Conservation (phyloP, 1,284 basidiomycete genomes). For the Marasmius oreades region DNA sequence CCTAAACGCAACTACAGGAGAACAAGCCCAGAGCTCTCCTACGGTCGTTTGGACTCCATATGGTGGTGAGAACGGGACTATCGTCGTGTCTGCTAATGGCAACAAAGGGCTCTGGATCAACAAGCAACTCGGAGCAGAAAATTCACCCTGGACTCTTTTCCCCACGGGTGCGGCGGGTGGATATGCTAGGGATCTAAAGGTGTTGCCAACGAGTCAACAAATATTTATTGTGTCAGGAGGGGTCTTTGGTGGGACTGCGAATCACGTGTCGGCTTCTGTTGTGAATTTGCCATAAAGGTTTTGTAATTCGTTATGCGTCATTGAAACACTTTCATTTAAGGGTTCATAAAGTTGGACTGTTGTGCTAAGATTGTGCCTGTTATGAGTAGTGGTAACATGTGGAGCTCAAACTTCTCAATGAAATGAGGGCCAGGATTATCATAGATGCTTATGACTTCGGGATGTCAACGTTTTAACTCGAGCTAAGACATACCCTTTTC, state of each 20-base stretch:
- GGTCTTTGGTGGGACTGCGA: conserved; percentile 12
- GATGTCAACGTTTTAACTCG: too few species aligned
- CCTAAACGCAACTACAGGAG: conserved; percentile 21
- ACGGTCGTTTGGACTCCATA: conserved; percentile 27
- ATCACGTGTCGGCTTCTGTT: background rate
- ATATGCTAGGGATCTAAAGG: conserved; percentile 14
- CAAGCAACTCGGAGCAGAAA: conserved; percentile 14
- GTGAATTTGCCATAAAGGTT: background rate
- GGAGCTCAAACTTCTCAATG: too few species aligned
- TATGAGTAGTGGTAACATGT: too few species aligned
- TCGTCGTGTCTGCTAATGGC: conserved; percentile 27
- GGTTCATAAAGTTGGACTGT: too few species aligned
- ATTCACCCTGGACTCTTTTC: conserved; percentile 15
- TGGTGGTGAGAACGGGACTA: conserved; percentile 26
- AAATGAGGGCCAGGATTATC: too few species aligned
- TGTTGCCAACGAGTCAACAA: conserved; percentile 12
- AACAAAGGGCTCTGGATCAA: conserved; percentile 18
- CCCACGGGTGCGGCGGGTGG: conserved; percentile 10
- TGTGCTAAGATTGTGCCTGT: too few species aligned
- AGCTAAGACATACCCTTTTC: too few species aligned
- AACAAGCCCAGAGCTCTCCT: conserved; percentile 24
- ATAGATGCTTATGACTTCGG: too few species aligned
- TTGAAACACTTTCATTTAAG: too few species aligned
- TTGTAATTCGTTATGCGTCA: too few species aligned
- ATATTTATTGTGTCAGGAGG: conserved; percentile 15